Percentiles rank a stretch among this genome's conserved stretches.
These are phyloP conservation scores for Parafenestella ontariensis DNA, from an alignment of 2,329 filamentous ascomycete species.

Conservation along the genomic window DNA sequence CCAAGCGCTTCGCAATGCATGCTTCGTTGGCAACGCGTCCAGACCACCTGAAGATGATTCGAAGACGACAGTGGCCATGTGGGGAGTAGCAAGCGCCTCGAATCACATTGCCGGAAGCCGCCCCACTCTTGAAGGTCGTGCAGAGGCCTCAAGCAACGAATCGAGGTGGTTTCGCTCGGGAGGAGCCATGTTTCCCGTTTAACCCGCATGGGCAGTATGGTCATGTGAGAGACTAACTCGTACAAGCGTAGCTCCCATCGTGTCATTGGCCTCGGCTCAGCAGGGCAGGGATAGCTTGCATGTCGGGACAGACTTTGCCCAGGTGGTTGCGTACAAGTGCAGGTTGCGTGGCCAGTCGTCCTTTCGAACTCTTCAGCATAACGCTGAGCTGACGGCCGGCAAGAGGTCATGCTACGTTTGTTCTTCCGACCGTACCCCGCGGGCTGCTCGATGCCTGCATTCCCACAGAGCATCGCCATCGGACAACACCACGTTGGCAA, in stretches of 20 bases:
- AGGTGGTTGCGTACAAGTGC: slow-evolving; percentile 32
- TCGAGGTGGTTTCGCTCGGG: slow-evolving; percentile 43
- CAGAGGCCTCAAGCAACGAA: slow-evolving; percentile 35
- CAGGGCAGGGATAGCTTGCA: slow-evolving; percentile 13
- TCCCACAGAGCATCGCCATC: slow-evolving; percentile 28
- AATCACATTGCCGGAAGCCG: slow-evolving; percentile 31
- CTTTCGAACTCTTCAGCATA: slow-evolving; percentile 42
- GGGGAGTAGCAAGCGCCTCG: slow-evolving; percentile 33
- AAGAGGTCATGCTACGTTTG: slow-evolving; percentile 44
- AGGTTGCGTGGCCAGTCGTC: slow-evolving; percentile 41
- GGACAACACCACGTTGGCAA: slow-evolving; percentile 36
- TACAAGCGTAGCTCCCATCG: slow-evolving; percentile 10
- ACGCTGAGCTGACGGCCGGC: slow-evolving; percentile 47
- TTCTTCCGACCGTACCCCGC: slow-evolving; percentile 41
- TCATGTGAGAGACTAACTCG: slow-evolving; percentile 38
- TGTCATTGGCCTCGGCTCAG: slow-evolving; percentile 19
- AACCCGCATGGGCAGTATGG: slow-evolving; percentile 24
- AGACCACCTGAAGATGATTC: slow-evolving; percentile 28
- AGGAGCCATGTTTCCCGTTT: slow-evolving; percentile 37
- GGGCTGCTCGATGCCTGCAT: slow-evolving; percentile 28
- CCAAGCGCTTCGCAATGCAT: slow-evolving; percentile 42
- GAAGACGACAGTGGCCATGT: slow-evolving; percentile 26
- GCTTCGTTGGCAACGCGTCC: slow-evolving; percentile 48
- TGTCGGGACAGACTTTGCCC: slow-evolving; percentile 24
- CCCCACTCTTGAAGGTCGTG: slow-evolving; percentile 31